phyloP scores from a whole-genome alignment of 352 stramenopile genomes.

The Phytophthora pluvialis region DNA sequence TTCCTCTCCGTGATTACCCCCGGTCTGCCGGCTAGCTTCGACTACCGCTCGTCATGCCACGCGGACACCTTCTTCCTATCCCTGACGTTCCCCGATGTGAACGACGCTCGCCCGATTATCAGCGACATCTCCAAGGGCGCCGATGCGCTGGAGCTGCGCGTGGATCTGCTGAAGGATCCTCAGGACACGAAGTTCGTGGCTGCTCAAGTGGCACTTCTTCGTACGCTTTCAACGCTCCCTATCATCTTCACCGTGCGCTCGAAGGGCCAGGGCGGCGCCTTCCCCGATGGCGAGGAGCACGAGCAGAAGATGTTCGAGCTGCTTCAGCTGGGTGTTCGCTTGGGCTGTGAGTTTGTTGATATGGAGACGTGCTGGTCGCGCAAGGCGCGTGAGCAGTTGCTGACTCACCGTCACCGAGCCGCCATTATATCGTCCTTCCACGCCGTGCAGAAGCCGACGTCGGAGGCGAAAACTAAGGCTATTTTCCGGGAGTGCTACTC shows the following conservation, averaged over 20 bases:
- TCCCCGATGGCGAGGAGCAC: conserved; percentile 89
- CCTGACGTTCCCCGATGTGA: conserved; percentile 73
- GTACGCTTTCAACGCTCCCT: conserved; percentile 91
- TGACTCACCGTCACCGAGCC: conserved; percentile 48
- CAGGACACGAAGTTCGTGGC: conserved; percentile 68
- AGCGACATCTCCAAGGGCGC: conserved; percentile 78
- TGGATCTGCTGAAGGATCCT: conserved; percentile 89
- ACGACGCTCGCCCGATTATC: conserved; percentile 53
- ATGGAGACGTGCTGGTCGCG: conserved; percentile 92
- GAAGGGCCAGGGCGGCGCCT: conserved; percentile 93
- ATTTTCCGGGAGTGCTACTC: conserved; percentile 82
- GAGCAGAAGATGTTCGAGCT: conserved; percentile 89
- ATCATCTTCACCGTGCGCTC: conserved; percentile 98
- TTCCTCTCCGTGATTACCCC: conserved; percentile 69
- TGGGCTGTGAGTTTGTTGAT: conserved; percentile 96
- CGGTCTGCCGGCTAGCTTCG: conserved; percentile 51
- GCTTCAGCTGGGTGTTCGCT: conserved; percentile 90
- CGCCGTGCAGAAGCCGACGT: conserved; percentile 59
- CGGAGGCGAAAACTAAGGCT: conserved; percentile 47
- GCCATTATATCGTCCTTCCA: conserved; percentile 86
- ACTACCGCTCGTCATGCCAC: conserved; percentile 52
- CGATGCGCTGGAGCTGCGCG: conserved; percentile 96
- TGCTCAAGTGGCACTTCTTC: conserved; percentile 74
- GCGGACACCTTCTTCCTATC: conserved; percentile 84
- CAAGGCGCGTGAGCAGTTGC: conserved; percentile 64